Evolutionary conservation across 2,329 filamentous ascomycete genomes (phyloP), one percentile per base, ranked within the genome.

Genomic region (Dactylellina sp.): DNA sequence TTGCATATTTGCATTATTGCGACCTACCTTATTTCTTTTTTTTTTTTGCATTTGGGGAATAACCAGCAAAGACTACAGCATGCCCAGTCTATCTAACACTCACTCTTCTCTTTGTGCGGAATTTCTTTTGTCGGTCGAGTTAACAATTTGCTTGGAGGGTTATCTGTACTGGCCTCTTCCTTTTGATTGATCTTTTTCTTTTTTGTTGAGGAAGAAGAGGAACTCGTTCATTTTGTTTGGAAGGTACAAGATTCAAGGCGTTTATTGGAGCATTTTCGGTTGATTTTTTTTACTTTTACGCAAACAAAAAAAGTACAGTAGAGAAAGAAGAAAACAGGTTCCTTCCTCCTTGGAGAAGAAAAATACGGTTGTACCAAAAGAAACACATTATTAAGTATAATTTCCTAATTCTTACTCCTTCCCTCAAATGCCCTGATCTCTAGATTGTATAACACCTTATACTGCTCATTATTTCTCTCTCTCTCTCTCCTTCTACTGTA

Each of bases 211-310:
- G 50, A 32, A 32, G 28, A 59, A 68, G 63, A 68, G 63, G 63
- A 68, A 60, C 63, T 68, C 63, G 63, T 68, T 68, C 55, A 16
- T 68, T 68, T 68, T 63, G 53, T 68, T 68, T 39, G 63, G 63
- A 68, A 68, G 63, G 63, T 60, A 50, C 63, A 60, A 49, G 39
- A 42, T 66, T 68, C 44, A 68, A 52, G 63, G 63, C 63, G 63
- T 68, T 68, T 40, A 60, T 68, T 60, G 63, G 63, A 68, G 63
- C 52, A 68, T 40, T 46, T 14, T 59, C 12, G 50, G 20, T 52
- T 39, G 25, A 59, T 42, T 35, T 44, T 50, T 57, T 56, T 50
- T 47, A 7, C 7, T 7, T 47, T 47, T 20, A 20, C 18, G 7
- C 18, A 25, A 11, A 55, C 16, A 24, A 55, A 40, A 53, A 55